Base-by-base conservation (phyloP, 768 basidiomycete species). In the Calocybe indica region DNA sequence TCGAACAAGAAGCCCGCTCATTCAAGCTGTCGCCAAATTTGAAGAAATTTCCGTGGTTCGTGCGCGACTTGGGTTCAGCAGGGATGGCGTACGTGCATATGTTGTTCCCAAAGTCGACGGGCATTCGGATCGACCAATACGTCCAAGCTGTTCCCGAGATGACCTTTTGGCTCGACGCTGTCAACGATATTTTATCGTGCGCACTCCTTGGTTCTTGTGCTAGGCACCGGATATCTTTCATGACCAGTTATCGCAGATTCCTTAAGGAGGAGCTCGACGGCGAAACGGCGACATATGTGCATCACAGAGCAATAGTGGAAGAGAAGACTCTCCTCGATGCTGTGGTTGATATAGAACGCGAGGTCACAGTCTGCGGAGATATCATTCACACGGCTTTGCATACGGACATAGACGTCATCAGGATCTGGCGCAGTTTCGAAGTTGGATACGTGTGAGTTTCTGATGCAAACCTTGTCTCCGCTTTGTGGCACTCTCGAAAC, bases 101-200 rank as follows among this genome's bases (percentile, higher is more conserved):
- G 33, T n/a, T 53, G 3, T 61, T 58, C 15, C 51, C 58, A 7
- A 54, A 52, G 34, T 40, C 51, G 5, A 43, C 37, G 11, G 40
- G 52, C 13, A 32, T 52, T 10, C 43, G 48, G 12, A 49, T 56
- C 31, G 39, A 51, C 1, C 30, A 54, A 13, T 61, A 52, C 14
- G 49, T 61, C 31, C 56, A 57, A n/a, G 55, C 45, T 0, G 32
- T 59, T 15, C 49, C 58, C 5, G 58, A 61, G 35, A 59, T 59
- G 43, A 50, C 53, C 15, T 52, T 51, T 14, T 59, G 48, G 51
- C 43, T 54, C 8, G 52, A 49, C 11, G 37, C 35, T 12, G 51
- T 41, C 2, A 61, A 59, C 28, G 59, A 59, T 40, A 39, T 59
- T 6, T 48, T 61, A n/a, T 61, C 59, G 58, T 59, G 13, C 8